Percentiles rank a stretch among this genome's conserved stretches.
Conservation (phyloP, 2,329 filamentous ascomycete genomes). For the Paraphaeosphaeria minitans region DNA sequence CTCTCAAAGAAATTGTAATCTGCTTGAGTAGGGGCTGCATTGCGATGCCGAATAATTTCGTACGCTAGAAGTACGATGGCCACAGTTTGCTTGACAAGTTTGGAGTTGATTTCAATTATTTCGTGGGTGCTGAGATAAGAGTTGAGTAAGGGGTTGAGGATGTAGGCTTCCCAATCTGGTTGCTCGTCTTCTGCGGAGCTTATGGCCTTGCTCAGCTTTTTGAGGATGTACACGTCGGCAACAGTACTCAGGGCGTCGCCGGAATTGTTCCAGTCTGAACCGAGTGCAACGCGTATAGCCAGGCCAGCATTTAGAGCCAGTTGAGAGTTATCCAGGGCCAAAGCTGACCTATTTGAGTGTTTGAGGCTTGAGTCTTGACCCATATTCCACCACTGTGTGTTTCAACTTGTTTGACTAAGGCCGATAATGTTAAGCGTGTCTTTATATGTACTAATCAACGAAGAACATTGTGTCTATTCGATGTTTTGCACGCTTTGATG, state of each 20-base stretch:
- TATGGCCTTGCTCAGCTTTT: neutral
- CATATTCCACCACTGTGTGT: neutral
- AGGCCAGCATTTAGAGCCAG: neutral
- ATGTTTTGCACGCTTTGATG: neutral
- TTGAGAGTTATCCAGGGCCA: neutral
- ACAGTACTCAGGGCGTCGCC: neutral
- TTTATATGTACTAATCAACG: neutral
- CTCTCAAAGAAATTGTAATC: neutral
- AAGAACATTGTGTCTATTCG: neutral
- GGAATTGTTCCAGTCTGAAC: neutral
- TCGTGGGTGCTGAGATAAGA: neutral
- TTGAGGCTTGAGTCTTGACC: neutral
- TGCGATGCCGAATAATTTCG: neutral
- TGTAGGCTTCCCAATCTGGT: neutral
- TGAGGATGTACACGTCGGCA: neutral
- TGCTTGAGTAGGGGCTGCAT: neutral
- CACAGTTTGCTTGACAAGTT: neutral
- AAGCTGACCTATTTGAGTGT: neutral
- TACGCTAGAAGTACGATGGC: neutral
- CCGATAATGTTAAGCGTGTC: neutral
- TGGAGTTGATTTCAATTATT: neutral
- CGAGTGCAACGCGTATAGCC: neutral
- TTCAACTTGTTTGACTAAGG: neutral
- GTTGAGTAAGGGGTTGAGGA: neutral
- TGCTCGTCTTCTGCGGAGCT: neutral